phyloP scores from a whole-genome alignment of 2,329 filamentous ascomycete species.

The Orbilia brochopaga region DNA sequence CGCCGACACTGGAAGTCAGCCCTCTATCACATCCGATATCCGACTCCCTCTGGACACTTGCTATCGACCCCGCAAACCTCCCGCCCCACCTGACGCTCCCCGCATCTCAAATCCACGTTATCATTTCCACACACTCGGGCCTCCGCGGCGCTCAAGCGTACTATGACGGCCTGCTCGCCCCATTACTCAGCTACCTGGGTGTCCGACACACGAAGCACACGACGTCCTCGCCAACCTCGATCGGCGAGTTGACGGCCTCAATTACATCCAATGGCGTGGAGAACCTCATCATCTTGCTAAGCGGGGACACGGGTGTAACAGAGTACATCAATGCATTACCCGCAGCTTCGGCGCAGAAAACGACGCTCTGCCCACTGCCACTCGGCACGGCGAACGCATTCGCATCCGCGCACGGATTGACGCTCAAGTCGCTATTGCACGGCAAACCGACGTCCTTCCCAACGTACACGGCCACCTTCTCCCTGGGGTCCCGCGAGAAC shows the following conservation, averaged over 20 bases:
- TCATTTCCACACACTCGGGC: conserved; percentile 45
- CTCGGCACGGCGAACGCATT: conserved; percentile 72
- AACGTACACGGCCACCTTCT: conserved; percentile 68
- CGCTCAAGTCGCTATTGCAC: conserved; percentile 61
- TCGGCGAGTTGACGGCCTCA: conserved; percentile 26
- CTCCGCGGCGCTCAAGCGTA: conserved; percentile 33
- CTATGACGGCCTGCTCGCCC: conserved; percentile 36
- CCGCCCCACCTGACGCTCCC: conserved; percentile 47
- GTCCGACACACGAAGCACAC: conserved; percentile 29
- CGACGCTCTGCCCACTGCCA: conserved; percentile 64
- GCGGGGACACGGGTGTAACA: conserved; percentile 42
- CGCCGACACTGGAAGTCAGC: conserved; percentile 38
- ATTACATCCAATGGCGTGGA: conserved; percentile 37
- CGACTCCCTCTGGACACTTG: conserved; percentile 26
- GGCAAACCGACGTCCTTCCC: conserved; percentile 66
- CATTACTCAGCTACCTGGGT: conserved; percentile 36
- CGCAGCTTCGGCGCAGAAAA: conserved; percentile 20
- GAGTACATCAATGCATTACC: conserved; percentile 40
- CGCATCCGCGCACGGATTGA: conserved; percentile 66
- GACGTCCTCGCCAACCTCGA: conserved; percentile 27
- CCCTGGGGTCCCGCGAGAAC: conserved; percentile 60
- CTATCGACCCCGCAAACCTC: conserved; percentile 36
- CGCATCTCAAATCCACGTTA: conserved; percentile 39
- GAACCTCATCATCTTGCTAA: conserved; percentile 43
- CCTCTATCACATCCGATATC: conserved; percentile 28